Evolutionary conservation across 1,139 yeast species (phyloP), one percentile per base, ranked within the genome.

Genomic region (Saccharomyces hybrid): DNA sequence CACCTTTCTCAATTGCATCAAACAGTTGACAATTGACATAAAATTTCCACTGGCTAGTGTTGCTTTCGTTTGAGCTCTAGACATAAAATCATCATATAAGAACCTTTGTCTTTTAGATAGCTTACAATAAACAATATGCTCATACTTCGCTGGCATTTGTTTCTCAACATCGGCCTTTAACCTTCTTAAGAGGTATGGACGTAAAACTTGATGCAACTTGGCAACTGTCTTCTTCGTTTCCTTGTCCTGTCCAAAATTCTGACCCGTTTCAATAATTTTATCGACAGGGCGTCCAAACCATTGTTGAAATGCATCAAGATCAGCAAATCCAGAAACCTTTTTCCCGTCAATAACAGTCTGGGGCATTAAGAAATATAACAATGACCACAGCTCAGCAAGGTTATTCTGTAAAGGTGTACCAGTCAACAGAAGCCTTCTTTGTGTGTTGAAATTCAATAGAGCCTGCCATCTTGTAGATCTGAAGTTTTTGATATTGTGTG

Each of bases 241-340:
- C 6, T 69, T 72, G 62, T 80, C 82, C 46, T 75, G 75, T 47
- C 75, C 78, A 55, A 78, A 81, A 19, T 76, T 74, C 9, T 76
- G 77, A 27, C 82, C 81, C 7, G 87, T 83, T 69, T 93, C 98
- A 54, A 95, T 83, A 59, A 95, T 82, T 62, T 82, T 87, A 69
- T 95, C 98, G 3, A 95, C 98, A 0, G 99, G 99, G 58, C 84
- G 82, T 5, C 98, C 97, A 71, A 95, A 95, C 99, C 99, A 95
- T 60, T 88, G 95, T 65, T 95, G 99, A 71, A 95, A 95, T 64
- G 95, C 96, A 60, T 88, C 93, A 58, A 95, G 75, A 64, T 91
- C 90, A 1, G 99, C 98, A 79, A 95, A 95, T 1, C 98, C 98
- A 52, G 89, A 95, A 0, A 97, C 96, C 31, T 62, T 64, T 14